Base-by-base conservation (phyloP, 805 yeast genomes). In the Sugiyamaella valdiviana region DNA sequence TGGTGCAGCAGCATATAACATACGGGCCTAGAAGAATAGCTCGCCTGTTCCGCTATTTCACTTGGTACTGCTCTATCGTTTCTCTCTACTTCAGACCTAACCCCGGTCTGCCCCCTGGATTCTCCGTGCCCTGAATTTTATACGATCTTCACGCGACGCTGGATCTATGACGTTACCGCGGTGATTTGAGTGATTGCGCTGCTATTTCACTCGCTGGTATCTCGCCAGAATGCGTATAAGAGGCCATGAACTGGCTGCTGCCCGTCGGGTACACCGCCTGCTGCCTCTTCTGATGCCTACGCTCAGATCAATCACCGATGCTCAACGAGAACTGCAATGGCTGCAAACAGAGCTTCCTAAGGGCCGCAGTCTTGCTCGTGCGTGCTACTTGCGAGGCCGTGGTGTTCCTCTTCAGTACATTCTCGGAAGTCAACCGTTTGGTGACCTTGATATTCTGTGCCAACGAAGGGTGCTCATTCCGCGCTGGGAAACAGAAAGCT, bases 401-500 rank as follows among this genome's bases (percentile, higher is more conserved):
- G 69, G 72, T 3, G 77, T 73, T 6, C 98, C 99, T 0, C 64
- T 91, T 38, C 98, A 91, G 63, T 90, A 91, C 63, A 77, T 91
- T 9, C 67, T 91, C 7, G 89, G 93, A 0, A 67, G 79, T 0
- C 97, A 90, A 65, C 98, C 98, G 1, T 91, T 91, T 69, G 95
- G 93, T 0, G 51, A 63, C 1, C 61, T 91, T 43, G 78, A 76
- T 10, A 73, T 91, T 3, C 49, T 58, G 21, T 86, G 96, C 58
- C 58, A 64, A 23, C 69, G 68, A 1, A 80, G 80, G 0, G 97
- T 88, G 1, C 67, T 91, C 51, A 90, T 91, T 22, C 98, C 99
- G 0, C 67, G 99, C 44, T 82, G 91, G 84, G 99, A 91, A 62
- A 91, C 99, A 0, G 98, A 91, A 63, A 95, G 88, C 59, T 91